Conservation (phyloP, 2,329 filamentous ascomycete species). For the Lachnellula hyalina region DNA sequence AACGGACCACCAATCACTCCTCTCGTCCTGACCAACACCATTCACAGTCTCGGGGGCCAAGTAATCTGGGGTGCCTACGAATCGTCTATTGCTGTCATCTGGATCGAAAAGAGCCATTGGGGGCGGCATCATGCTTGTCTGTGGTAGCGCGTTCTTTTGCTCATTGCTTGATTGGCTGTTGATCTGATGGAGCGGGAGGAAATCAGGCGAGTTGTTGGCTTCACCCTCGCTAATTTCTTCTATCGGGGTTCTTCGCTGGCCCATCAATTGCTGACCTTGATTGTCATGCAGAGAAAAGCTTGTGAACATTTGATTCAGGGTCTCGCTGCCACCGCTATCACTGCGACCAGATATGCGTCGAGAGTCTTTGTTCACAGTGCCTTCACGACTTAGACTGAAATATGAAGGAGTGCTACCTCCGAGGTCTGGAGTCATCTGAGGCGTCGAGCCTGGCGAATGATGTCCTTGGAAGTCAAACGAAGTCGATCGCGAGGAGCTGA, state of each 20-base stretch:
- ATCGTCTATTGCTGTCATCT: constrained; percentile 84
- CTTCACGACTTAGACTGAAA: constrained; percentile 69
- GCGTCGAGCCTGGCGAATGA: constrained; percentile 78
- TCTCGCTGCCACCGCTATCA: constrained; percentile 88
- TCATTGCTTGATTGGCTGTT: constrained; percentile 37
- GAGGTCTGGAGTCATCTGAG: constrained; percentile 77
- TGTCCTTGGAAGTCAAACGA: constrained; percentile 82
- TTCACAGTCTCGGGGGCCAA: constrained; percentile 95
- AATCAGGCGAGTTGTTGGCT: constrained; percentile 70
- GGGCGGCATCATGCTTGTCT: constrained; percentile 73
- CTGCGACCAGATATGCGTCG: constrained; percentile 75
- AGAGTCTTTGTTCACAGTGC: constrained; percentile 53
- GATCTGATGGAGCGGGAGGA: constrained; percentile 57
- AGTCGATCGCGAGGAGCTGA: constrained; percentile 85
- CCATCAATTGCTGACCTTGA: constrained; percentile 32
- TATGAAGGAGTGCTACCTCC: constrained; percentile 78
- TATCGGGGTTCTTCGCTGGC: constrained; percentile 52
- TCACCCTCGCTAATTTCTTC: constrained; percentile 73
- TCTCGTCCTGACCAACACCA: constrained; percentile 91
- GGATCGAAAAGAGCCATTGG: constrained; percentile 95
- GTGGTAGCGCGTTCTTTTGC: constrained; percentile 55
- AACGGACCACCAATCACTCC: constrained; percentile 99
- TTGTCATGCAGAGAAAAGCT: constrained; percentile 69
- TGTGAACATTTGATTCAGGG: constrained; percentile 74
- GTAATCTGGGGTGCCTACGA: constrained; percentile 96